Base-by-base conservation (phyloP, 768 basidiomycete genomes). In the Lactarius trivialis region DNA sequence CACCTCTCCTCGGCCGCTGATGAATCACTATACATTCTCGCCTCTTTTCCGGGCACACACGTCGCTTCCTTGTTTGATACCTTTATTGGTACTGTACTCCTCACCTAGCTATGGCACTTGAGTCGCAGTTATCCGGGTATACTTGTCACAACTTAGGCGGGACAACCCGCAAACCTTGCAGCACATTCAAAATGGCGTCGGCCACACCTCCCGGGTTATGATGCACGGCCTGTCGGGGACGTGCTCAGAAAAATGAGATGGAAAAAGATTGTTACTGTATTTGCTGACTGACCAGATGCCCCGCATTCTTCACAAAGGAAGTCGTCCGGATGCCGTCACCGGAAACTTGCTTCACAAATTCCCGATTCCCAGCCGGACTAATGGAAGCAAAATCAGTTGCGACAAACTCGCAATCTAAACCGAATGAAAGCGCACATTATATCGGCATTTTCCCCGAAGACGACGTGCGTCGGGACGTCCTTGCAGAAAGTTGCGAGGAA, bases 401-500 rank as follows among this genome's bases (percentile, higher is more conserved):
- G 11, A 49, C 28, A 19, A 8, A 30, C n/a, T 15, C n/a, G 9
- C 5, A 14, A 32, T 14, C 49, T 19, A 30, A 53, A 26, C 19
- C 11, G 34, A 19, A 21, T 14, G n/a, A 34, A 41, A 5, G 28
- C 65, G 56, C 49, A 66, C 65, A 43, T 15, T 8, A 64, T 17
- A 57, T 66, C 65, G 5, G 54, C 50, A 12, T 60, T 56, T 14
- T 24, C 51, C 26, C 66, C 66, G 4, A 67, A 65, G n/a, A 65
- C 28, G n/a, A 48, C 57, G 55, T 67, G 60, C 15, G 64, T 58
- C 2, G 64, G 66, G n/a, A 65, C 54, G 7, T 61, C 56, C 28
- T 39, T 58, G 59, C 66, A 67, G 41, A 67, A 65, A 2, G 56
- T 61, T 3, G 66, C 17, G 8, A 65, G 53, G 45, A 61, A 61